Percentiles rank a stretch among this genome's conserved stretches.
Conservation (phyloP, 768 basidiomycete genomes). For the Lentinula boryana region DNA sequence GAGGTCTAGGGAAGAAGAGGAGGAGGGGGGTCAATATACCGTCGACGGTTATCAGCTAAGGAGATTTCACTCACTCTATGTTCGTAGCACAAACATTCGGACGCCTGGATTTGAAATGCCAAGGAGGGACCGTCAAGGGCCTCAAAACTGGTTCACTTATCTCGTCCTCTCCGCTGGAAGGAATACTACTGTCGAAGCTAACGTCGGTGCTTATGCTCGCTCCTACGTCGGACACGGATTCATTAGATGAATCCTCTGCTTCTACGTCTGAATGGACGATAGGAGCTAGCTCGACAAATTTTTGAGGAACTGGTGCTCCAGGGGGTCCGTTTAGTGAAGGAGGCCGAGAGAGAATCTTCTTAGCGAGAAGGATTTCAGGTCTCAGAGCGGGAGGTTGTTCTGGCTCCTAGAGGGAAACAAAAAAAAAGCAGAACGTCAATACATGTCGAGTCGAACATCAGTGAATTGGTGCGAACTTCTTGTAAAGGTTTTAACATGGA, state of each 20-base stretch:
- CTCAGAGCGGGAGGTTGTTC: neutral
- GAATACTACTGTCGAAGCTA: neutral
- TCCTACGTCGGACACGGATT: neutral
- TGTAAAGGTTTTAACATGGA: no score
- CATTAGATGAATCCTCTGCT: neutral
- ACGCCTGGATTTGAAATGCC: neutral
- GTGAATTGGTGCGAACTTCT: no score
- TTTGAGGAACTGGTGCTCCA: neutral
- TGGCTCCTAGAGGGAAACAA: neutral
- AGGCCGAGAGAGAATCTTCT: constrained; percentile 1
- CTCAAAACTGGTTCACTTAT: neutral
- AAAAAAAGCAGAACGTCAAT: neutral
- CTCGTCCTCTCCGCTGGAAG: neutral
- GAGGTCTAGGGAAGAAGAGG: neutral
- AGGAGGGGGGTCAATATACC: neutral
- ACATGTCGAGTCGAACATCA: no score
- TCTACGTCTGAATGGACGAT: neutral
- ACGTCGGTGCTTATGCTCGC: neutral
- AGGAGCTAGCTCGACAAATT: neutral
- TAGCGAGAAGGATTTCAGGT: neutral
- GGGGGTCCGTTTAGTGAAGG: neutral
- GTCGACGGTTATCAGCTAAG: neutral
- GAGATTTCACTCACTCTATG: neutral
- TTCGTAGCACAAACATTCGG: neutral
- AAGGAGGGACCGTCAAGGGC: neutral